A percentile compares a stretch with the other conserved stretches of the same genome.
These are phyloP conservation scores for Taiozyma onychis DNA, from an alignment of 1,139 yeast genomes.

Conservation along the genomic window DNA sequence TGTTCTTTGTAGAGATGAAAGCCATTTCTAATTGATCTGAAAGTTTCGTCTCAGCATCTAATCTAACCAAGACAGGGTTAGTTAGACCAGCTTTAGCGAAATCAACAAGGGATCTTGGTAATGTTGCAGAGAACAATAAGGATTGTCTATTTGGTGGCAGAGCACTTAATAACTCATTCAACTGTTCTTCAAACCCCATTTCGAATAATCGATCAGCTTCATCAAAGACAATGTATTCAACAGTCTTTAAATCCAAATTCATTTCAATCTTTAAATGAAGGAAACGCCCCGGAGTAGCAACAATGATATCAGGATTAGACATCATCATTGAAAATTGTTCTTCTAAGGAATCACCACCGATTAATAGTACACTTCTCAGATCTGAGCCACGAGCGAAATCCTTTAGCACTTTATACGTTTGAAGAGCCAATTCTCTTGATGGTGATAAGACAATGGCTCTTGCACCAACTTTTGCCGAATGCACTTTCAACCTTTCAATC, in stretches of 20 bases:
- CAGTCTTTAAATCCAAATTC: constrained; percentile 74
- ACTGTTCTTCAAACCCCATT: constrained; percentile 94
- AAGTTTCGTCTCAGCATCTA: constrained; percentile 87
- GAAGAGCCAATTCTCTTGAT: constrained; percentile 90
- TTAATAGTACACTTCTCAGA: constrained; percentile 69
- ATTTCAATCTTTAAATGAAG: constrained; percentile 93
- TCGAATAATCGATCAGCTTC: constrained; percentile 98
- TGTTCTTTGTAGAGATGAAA: constrained; percentile 71
- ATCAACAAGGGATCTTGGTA: constrained; percentile 88
- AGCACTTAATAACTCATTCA: constrained; percentile 81
- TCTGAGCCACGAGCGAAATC: constrained; percentile 86
- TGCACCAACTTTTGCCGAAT: constrained; percentile 83
- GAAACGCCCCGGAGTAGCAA: constrained; percentile 98
- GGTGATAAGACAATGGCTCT: constrained; percentile 89
- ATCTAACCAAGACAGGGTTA: constrained; percentile 85
- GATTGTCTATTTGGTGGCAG: constrained; percentile 84
- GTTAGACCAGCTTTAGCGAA: constrained; percentile 95
- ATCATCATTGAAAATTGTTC: constrained; percentile 93
- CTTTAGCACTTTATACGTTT: constrained; percentile 82
- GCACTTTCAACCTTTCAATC: constrained; percentile 76
- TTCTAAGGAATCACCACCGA: constrained; percentile 97
- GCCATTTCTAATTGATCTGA: constrained; percentile 91
- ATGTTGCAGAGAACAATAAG: constrained; percentile 86
- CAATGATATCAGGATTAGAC: constrained; percentile 88
- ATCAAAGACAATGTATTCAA: constrained; percentile 91